phyloP scores from a whole-genome alignment of 352 stramenopile genomes.

The Blastocystis sp. region DNA sequence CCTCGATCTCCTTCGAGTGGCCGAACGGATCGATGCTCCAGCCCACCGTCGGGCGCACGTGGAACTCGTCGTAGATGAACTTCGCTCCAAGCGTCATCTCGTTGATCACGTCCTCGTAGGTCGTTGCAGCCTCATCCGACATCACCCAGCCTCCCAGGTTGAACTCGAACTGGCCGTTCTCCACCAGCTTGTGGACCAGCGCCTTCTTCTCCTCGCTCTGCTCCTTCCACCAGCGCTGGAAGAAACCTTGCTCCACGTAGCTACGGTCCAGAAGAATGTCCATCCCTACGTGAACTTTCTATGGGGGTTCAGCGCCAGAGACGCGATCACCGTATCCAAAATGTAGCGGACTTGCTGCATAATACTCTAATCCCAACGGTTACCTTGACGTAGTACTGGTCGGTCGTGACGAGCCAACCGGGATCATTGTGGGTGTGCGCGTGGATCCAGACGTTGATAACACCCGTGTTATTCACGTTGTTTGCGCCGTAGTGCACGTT shows the following conservation, averaged over 20 bases:
- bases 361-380: constrained; percentile 38
- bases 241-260: constrained; percentile 85
- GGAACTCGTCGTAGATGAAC: constrained; percentile 83
- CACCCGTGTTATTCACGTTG: constrained; percentile 6
- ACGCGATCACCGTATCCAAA: constrained; percentile 77
- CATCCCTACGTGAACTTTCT: constrained; percentile 72
- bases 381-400: constrained; percentile 81
- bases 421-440: constrained; percentile 55
- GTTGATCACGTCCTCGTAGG: constrained; percentile 93
- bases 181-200: constrained; percentile 74
- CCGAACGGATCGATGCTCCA: constrained; percentile 97
- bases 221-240: constrained; percentile 86
- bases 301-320: constrained; percentile 75
- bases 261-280: not conserved
- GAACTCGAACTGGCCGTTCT: constrained; percentile 78
- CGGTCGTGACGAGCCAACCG: constrained; percentile 85
- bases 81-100: constrained; percentile 88
- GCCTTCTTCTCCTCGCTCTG: constrained; percentile 69
- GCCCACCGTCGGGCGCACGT: constrained; percentile 78
- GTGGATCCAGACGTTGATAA: constrained; percentile 53
- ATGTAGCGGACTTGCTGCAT: constrained; percentile 78
- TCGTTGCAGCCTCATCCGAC: constrained; percentile 88
- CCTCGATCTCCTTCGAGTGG: constrained; percentile 64
- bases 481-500: constrained; percentile 14
- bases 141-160: constrained; percentile 93